A percentile compares a stretch with the other conserved stretches of the same genome.
Evolutionary conservation across 129 eudicot genomes (phyloP).

Genomic region (Helianthus tuberosus): DNA sequence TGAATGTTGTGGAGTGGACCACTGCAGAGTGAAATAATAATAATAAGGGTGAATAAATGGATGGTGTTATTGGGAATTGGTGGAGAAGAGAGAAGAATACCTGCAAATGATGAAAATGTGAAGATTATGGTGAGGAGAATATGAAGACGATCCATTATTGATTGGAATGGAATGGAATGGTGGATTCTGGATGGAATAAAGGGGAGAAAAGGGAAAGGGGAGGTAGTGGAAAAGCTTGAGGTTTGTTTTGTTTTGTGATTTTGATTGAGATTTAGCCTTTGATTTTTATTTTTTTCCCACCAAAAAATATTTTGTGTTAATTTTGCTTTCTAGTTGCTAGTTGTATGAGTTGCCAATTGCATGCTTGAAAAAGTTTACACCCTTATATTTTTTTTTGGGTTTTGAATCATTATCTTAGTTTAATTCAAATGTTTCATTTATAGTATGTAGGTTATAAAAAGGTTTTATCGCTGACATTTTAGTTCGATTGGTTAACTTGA

Average conservation of each 20-base stretch:
- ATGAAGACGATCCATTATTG: slow-evolving; percentile 43
- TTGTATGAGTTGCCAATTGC: no score
- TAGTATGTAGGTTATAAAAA: no score
- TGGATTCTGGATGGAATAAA: slow-evolving; percentile 6
- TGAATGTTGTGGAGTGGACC: slow-evolving; percentile 63
- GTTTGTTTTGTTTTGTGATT: not conserved
- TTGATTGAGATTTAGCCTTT: not conserved
- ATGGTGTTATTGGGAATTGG: not conserved
- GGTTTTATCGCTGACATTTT: no score
- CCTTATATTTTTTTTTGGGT: no score
- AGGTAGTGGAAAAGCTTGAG: not conserved
- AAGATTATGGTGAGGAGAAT: slow-evolving; percentile 27
- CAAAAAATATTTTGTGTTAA: not conserved
- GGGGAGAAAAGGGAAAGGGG: slow-evolving; percentile 20
- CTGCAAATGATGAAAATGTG: slow-evolving; percentile 37
- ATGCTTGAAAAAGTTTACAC: no score
- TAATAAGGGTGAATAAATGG: not conserved
- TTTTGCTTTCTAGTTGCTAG: no score
- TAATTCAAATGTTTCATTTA: no score
- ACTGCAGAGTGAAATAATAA: slow-evolving; percentile 29
- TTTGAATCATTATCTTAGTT: no score
- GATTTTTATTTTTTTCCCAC: slow-evolving; percentile 23
- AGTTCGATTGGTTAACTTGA: no score
- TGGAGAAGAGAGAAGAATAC: slow-evolving; percentile 17
- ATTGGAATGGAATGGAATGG: not conserved